Evolutionary conservation across 352 stramenopile genomes (phyloP), one percentile per base, ranked within the genome.

Genomic region (Phytophthora nicotianae): DNA sequence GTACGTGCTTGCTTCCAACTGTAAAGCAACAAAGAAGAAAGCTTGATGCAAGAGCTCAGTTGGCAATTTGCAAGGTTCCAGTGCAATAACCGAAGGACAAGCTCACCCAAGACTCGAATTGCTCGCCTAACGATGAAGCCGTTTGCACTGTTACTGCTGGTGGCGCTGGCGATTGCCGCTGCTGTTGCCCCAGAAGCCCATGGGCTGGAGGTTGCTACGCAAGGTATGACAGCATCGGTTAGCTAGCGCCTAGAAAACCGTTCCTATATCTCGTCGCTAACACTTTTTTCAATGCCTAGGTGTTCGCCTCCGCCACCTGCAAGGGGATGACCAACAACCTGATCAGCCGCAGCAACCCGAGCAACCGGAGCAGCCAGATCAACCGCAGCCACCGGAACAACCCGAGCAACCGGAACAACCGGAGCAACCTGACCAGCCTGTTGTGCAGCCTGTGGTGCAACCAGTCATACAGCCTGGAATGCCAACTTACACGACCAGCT

Each of bases 41-140:
- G n/a, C n/a, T n/a, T n/a, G n/a, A n/a, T 48, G 29, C 16, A 35
- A 23, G 20, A 50, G 38, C 40, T 69, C 61, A 69, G 54, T 69
- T 23, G 20, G 23, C 27, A 65, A 69, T 65, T 69, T 65, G 10
- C 46, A 29, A 4, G 26, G 5, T 33, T 13, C 54, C 26, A 11
- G 21, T 4, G 5, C 40, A 52, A 26, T 23, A 20, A 24, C 14
- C 8, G n/a, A 29, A 38, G 11, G 35, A 10, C 17, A 42, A 64
- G 41, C 32, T 1, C 54, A 10, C 24, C 27, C 19, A 59, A 49
- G 40, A 14, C 21, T 46, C 27, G 19, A 35, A 43, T 11, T 38
- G 33, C 11, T 5, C 4, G 0, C 8, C 14, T 5, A 14, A 59
- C 21, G 19, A 70, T 70, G 62, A 65, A 70, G 43, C 5, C 23